Evolutionary conservation across 164 flowering plant species (phyloP).

Genomic region (Taxillus chinensis): DNA sequence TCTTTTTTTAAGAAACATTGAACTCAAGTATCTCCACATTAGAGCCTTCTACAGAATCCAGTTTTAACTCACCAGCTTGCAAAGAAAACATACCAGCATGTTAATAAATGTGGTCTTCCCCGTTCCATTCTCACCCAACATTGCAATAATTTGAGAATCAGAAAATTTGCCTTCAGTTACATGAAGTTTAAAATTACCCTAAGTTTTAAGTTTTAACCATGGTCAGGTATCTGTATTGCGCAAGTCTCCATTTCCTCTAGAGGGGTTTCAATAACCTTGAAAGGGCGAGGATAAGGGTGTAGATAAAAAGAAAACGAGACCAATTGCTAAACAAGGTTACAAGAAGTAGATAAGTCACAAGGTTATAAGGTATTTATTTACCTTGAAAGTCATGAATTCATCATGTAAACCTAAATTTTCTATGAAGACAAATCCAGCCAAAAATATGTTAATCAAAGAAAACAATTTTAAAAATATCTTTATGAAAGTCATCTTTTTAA

Average conservation of each 20-base stretch:
- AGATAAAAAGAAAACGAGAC: background rate
- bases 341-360: too few relatives aligned
- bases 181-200: conserved; percentile 73
- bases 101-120: conserved; percentile 97
- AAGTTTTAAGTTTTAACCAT: conserved; percentile 66
- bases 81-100: conserved; percentile 65
- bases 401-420: too few relatives aligned
- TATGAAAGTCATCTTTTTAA: too few relatives aligned
- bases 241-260: conserved; percentile 88
- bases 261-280: conserved; percentile 94
- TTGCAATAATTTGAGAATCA: conserved; percentile 92
- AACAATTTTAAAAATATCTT: too few relatives aligned
- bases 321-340: too few relatives aligned
- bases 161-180: conserved; percentile 94
- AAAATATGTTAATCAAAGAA: too few relatives aligned
- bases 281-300: background rate
- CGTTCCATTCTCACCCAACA: conserved; percentile 99
- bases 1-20: conserved; percentile 86
- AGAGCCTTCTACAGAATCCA: conserved; percentile 65
- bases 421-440: too few relatives aligned
- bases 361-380: too few relatives aligned
- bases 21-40: conserved; percentile 89
- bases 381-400: too few relatives aligned
- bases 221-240: conserved; percentile 83
- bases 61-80: conserved; percentile 93